Evolutionary conservation across 208 protist species (phyloP), one percentile per base, ranked within the genome.

Genomic region (Trypanosoma boissoni): DNA sequence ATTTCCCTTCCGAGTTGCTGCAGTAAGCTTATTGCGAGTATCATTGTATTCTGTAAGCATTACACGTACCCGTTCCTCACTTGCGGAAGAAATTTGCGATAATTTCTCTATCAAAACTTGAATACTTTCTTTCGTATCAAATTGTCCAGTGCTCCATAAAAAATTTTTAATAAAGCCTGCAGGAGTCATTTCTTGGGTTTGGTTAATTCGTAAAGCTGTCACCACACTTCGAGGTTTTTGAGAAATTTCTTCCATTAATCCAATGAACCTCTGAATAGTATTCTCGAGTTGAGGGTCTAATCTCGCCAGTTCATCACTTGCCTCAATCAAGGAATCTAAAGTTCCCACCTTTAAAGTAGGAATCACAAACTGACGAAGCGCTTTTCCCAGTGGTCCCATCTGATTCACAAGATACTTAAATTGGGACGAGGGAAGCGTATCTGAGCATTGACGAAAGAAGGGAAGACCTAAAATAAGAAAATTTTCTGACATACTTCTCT

Each of bases 261-360:
- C 49, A 59, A 95, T 83, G 9, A 95, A 48, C 43, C 92, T 96
- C 23, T 84, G 66, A 34, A 94, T 74, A 16, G 66, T 83, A 46
- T 68, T 74, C 56, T 96, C 91, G 60, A 90, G 61, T 23, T 68
- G 39, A 18, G 81, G 56, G 58, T 96, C 91, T 10, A 96, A 67
- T 43, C 92, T 96, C 14, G 66, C 57, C 2, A 96, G 72, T 39
- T 95, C 88, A 59, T 96, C 91, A 48, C 86, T 94, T 26, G 82
- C 82, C 56, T 94, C 87, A 74, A 96, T 91, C 23, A 96, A 62
- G 5, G 85, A 91, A 59, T 96, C 91, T 10, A 96, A 69, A 5
- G 91, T 95, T 46, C 91, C 91, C 5, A 95, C 80, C 51, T 86
- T 89, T 2, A 96, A 65, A 12, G 52, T 69, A 1, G 89, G 89